These are phyloP conservation scores for Malus hybrid DNA, from an alignment of 331 rosid species.

Conservation along the genomic window DNA sequence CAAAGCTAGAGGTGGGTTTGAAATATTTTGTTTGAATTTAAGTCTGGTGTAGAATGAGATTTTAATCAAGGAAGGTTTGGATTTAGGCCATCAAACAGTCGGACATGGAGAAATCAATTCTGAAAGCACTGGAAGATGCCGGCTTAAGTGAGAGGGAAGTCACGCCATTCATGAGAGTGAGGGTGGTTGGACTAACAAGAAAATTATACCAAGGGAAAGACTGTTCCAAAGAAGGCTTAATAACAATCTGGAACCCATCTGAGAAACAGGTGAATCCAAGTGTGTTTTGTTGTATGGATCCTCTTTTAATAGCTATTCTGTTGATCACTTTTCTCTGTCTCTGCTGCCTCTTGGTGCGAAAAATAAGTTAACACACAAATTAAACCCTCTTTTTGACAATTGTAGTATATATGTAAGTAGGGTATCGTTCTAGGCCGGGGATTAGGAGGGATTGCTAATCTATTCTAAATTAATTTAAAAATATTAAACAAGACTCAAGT, in stretches of 20 bases:
- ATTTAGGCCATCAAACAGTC: constrained; percentile 64
- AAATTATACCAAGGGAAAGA: constrained; percentile 27
- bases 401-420: too few species aligned
- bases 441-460: too few species aligned
- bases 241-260: constrained; percentile 88
- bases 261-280: constrained; percentile 49
- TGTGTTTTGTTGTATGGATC: background rate
- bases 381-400: too few species aligned
- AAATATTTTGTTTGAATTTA: constrained; percentile 8
- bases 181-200: constrained; percentile 66
- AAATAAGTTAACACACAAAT: too few species aligned
- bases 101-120: constrained; percentile 59
- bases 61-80: constrained; percentile 22
- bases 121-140: constrained; percentile 73
- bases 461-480: too few species aligned
- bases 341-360: background rate
- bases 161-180: constrained; percentile 64
- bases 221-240: constrained; percentile 58
- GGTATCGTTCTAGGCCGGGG: too few species aligned
- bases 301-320: background rate
- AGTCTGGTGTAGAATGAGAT: constrained; percentile 11
- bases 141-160: constrained; percentile 64
- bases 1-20: constrained; percentile 60
- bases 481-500: too few species aligned
- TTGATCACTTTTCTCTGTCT: background rate